These are phyloP conservation scores for Myriosclerotinia scirpicola DNA, from an alignment of 2,329 filamentous ascomycete species.

Conservation along the genomic window DNA sequence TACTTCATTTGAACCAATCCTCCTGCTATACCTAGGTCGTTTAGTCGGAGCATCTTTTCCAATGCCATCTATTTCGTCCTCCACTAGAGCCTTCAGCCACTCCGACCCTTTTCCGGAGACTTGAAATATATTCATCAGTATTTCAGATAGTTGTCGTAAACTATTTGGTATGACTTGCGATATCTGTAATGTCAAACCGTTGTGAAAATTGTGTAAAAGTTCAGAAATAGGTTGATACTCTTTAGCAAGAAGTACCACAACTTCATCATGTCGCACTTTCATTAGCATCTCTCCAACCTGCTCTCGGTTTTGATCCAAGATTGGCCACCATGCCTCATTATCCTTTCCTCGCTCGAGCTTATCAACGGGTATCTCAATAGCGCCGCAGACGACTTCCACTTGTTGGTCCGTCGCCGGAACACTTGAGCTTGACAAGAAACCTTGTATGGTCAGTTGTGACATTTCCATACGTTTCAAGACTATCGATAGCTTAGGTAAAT, in stretches of 20 bases:
- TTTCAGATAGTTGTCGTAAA: conserved; percentile 77
- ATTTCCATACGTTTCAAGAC: conserved; percentile 65
- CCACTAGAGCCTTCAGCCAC: conserved; percentile 90
- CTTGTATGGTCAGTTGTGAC: conserved; percentile 31
- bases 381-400: conserved; percentile 60
- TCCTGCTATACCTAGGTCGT: conserved; percentile 69
- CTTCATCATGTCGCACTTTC: conserved; percentile 80
- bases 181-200: conserved; percentile 81
- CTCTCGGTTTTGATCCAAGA: conserved; percentile 74
- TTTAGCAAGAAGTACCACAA: conserved; percentile 80
- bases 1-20: conserved; percentile 66
- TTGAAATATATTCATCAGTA: conserved; percentile 91
- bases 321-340: conserved; percentile 83
- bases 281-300: conserved; percentile 81
- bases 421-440: conserved; percentile 38
- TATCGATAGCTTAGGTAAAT: conserved; percentile 67
- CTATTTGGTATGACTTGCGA: conserved; percentile 75
- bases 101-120: conserved; percentile 80
- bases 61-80: conserved; percentile 95
- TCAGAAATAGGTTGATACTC: conserved; percentile 84
- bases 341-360: conserved; percentile 76
- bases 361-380: conserved; percentile 73
- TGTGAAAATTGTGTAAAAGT: conserved; percentile 79
- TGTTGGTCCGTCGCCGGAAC: conserved; percentile 37
- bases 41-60: conserved; percentile 77